Conservation (phyloP, 345 rosid species). For the Acer saccharum region DNA sequence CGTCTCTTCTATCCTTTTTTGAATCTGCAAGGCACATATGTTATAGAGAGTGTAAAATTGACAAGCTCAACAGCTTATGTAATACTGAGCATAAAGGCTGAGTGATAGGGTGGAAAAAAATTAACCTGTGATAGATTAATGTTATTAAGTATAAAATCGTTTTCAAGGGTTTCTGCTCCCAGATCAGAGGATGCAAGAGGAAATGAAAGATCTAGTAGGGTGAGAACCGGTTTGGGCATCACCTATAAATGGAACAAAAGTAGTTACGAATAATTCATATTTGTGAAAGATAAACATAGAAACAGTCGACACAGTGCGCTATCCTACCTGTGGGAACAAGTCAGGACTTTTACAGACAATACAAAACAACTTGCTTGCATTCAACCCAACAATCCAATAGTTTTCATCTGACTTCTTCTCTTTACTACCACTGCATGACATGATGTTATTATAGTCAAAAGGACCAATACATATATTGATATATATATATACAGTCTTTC, state of each 20-base stretch:
- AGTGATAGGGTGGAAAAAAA: not conserved
- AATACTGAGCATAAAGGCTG: not conserved
- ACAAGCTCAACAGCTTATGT: not conserved
- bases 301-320: constrained; percentile 1
- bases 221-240: constrained; percentile 84
- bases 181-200: constrained; percentile 94
- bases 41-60: not conserved
- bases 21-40: constrained; percentile 55
- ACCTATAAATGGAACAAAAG: constrained; percentile 51
- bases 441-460: constrained; percentile 14
- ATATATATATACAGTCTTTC: not conserved
- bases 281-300: constrained; percentile 10
- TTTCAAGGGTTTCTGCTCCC: constrained; percentile 89
- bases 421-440: constrained; percentile 56
- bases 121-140: constrained; percentile 69
- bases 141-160: constrained; percentile 78
- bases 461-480: not conserved
- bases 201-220: constrained; percentile 61
- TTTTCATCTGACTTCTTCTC: constrained; percentile 71
- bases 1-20: constrained; percentile 56
- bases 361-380: constrained; percentile 66
- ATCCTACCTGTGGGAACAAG: constrained; percentile 72
- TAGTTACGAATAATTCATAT: constrained; percentile 1
- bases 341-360: constrained; percentile 72
- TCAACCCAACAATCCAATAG: constrained; percentile 91